These are phyloP conservation scores for Thalassia testudinum DNA, from an alignment of 116 monocot genomes.

Conservation along the genomic window DNA sequence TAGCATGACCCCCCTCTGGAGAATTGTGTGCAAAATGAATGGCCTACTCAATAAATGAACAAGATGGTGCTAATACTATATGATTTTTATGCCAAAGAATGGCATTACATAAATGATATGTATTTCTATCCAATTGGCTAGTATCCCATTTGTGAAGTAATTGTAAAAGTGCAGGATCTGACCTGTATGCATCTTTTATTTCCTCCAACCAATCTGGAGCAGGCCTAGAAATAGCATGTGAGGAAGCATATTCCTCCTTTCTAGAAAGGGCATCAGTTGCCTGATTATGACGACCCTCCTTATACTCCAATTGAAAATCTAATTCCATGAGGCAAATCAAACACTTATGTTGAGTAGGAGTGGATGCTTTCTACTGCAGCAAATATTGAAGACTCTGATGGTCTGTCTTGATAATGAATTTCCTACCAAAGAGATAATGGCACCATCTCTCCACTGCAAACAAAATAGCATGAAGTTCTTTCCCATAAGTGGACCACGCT, in stretches of 20 bases:
- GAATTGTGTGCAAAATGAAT: not conserved
- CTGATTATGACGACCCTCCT: not conserved
- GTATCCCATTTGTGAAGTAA: too few relatives aligned
- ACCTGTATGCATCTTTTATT: too few relatives aligned
- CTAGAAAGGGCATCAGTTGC: not conserved
- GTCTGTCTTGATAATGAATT: not conserved
- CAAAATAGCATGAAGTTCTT: not conserved
- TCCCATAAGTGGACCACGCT: not conserved
- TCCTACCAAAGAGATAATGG: not conserved
- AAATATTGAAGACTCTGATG: not conserved
- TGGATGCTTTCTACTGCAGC: not conserved
- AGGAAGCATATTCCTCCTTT: not conserved
- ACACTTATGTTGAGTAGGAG: not conserved
- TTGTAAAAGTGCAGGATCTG: too few relatives aligned
- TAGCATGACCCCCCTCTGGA: too few relatives aligned
- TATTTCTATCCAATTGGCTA: not conserved
- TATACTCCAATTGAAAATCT: not conserved
- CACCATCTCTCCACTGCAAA: not conserved
- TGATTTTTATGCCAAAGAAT: not conserved
- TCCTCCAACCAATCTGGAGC: too few relatives aligned
- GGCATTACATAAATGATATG: not conserved
- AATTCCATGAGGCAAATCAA: not conserved
- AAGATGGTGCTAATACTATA: not conserved
- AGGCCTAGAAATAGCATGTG: not conserved
- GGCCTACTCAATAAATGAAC: not conserved